Evolutionary conservation across 2,329 filamentous ascomycete genomes (phyloP).

Genomic region (Exophiala viscosa): DNA sequence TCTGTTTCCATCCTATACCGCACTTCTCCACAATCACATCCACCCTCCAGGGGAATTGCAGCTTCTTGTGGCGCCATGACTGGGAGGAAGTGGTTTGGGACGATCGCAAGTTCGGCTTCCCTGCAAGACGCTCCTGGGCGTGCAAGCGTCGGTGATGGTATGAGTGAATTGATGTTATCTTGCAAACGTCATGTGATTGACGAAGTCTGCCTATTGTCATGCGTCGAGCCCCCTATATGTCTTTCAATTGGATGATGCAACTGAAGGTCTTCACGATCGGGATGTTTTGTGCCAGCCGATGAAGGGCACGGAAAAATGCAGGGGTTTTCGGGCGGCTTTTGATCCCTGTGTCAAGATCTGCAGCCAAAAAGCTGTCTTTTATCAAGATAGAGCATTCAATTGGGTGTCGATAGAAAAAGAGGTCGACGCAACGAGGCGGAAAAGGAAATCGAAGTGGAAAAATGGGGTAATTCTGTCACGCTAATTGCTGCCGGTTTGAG

Average conservation of each 20-base stretch:
- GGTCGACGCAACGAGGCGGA: conserved; percentile 3
- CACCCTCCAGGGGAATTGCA: conserved; percentile 15
- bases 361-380: conserved; percentile 6
- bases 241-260: too few relatives aligned
- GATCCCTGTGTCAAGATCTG: conserved; percentile 13
- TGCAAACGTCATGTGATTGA: conserved; percentile 13
- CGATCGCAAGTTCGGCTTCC: too few relatives aligned
- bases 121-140: too few relatives aligned
- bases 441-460: conserved; percentile 10
- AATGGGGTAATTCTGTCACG: conserved; percentile 5
- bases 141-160: too few relatives aligned
- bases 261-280: neutral
- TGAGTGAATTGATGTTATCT: too few relatives aligned
- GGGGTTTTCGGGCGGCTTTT: neutral
- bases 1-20: conserved; percentile 16
- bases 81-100: too few relatives aligned
- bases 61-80: conserved; percentile 14
- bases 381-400: conserved; percentile 1
- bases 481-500: conserved; percentile 1
- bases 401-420: conserved; percentile 6
- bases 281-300: neutral
- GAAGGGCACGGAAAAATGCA: neutral
- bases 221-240: too few relatives aligned
- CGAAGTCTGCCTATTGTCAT: neutral
- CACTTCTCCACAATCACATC: conserved; percentile 20